A percentile compares a stretch with the other conserved stretches of the same genome.
Conservation (phyloP, 352 stramenopile species). For the Globisporangium cystogenes region DNA sequence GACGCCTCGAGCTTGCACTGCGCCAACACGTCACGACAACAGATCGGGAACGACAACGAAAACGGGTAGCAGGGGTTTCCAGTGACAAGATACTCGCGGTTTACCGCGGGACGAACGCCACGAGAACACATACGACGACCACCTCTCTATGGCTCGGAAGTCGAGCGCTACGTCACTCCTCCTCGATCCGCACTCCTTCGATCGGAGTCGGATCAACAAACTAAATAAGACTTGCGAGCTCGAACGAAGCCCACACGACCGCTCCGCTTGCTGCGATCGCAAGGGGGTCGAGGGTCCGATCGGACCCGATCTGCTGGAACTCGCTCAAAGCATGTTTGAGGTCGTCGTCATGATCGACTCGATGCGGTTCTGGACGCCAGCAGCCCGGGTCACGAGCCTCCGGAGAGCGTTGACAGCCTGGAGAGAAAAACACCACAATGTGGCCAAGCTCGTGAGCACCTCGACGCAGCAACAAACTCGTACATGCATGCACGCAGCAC, state of each 20-base stretch:
- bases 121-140: conserved; percentile 6
- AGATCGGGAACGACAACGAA: background rate
- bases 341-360: conserved; percentile 25
- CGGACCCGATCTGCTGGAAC: background rate
- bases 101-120: conserved; percentile 6
- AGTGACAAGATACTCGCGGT: conserved; percentile 11
- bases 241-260: background rate
- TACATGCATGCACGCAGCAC: background rate
- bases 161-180: conserved; percentile 1
- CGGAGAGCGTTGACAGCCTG: conserved; percentile 37
- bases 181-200: conserved; percentile 14
- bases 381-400: conserved; percentile 44
- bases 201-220: conserved; percentile 14
- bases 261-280: conserved; percentile 1
- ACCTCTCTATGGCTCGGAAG: conserved; percentile 14
- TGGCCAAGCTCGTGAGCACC: background rate
- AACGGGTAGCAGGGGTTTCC: background rate
- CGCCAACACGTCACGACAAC: background rate
- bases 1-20: background rate
- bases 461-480: background rate
- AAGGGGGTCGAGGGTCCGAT: background rate
- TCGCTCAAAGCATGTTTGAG: conserved; percentile 13
- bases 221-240: background rate
- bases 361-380: conserved; percentile 46
- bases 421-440: background rate